Evolutionary conservation across 768 basidiomycete species (phyloP), one percentile per base, ranked within the genome.

Genomic region (Guyanaporus albipodus): DNA sequence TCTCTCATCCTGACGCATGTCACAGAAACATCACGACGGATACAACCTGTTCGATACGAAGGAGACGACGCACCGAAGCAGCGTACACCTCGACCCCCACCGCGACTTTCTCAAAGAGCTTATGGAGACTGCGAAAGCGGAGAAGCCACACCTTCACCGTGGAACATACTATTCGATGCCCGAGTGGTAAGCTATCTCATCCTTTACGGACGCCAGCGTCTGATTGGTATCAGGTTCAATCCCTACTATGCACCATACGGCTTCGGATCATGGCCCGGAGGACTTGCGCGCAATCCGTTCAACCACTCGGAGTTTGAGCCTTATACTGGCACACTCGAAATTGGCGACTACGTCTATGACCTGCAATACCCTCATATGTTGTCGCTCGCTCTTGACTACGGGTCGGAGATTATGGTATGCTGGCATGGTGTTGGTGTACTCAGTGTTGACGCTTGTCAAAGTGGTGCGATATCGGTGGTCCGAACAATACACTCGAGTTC

Each of bases 1-100:
- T 29, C 8, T 36, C 37, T n/a, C 17, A 2, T 35, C 8, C 17
- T 54, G 35, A 54, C 10, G 11, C 24, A 12, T 9, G 23, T 15
- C 21, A 11, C 54, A 77, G 73, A 82, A 79, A 73, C 80, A 83
- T 44, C 80, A 83, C 46, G 82, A 83, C 44, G 82, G 82, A 1
- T 81, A 74, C 47, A 68, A 67, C 1, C 55, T 82, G 2, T 83
- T 82, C 27, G 78, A 83, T 52, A 76, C 82, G 4, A 69, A 67
- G 39, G 69, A 78, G 42, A 77, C 78, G 4, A 77, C 76, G 0
- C 65, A 79, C 52, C 60, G 80, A 42, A 76, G 69, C 37, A 75
- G 73, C 19, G 69, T 76, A 8, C 52, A 74, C 38, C 67, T 80
- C 14, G 70, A 74, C 1, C 79, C 79, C 0, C 64, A 74, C 50